Percentiles rank a stretch among this genome's conserved stretches.
These are phyloP conservation scores for Juncus effusus DNA, from an alignment of 176 grass and related monocot genomes.

Conservation along the genomic window DNA sequence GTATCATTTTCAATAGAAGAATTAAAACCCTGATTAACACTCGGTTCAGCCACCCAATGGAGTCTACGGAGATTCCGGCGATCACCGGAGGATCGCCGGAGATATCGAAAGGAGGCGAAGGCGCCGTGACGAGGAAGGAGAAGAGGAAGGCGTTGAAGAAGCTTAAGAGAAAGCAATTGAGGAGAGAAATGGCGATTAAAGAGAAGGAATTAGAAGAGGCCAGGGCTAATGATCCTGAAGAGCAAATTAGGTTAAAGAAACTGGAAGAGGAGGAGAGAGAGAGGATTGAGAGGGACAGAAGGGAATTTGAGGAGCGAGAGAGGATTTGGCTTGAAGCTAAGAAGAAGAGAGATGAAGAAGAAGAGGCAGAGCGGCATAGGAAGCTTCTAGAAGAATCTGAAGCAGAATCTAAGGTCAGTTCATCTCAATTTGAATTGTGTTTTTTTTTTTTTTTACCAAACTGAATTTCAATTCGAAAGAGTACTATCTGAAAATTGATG, in stretches of 20 bases:
- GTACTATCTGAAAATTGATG: neutral
- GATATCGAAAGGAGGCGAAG: neutral
- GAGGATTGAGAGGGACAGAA: slow-evolving; percentile 48
- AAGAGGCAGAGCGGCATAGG: slow-evolving; percentile 36
- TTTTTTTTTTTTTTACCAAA: slow-evolving; percentile 8
- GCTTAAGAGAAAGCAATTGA: slow-evolving; percentile 52
- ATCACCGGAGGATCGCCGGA: slow-evolving; percentile 21
- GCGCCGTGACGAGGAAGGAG: slow-evolving; percentile 41
- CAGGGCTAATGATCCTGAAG: slow-evolving; percentile 48
- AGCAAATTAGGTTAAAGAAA: slow-evolving; percentile 43
- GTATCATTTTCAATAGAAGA: too few species aligned
- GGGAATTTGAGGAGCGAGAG: slow-evolving; percentile 69
- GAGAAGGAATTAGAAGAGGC: slow-evolving; percentile 49
- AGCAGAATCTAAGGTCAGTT: slow-evolving; percentile 26
- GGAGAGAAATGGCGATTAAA: slow-evolving; percentile 46
- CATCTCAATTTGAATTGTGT: neutral
- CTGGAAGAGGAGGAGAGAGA: slow-evolving; percentile 49
- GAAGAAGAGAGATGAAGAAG: slow-evolving; percentile 30
- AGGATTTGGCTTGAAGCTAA: slow-evolving; percentile 60
- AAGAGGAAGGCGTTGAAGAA: slow-evolving; percentile 66
- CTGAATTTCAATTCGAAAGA: neutral
- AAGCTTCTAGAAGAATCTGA: slow-evolving; percentile 30
- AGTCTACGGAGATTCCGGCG: neutral
- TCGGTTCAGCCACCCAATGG: neutral
- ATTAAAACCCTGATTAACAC: slow-evolving; percentile 2